Conservation (phyloP, 2,329 filamentous ascomycete species). For the Chrysoporthe austroafricana region DNA sequence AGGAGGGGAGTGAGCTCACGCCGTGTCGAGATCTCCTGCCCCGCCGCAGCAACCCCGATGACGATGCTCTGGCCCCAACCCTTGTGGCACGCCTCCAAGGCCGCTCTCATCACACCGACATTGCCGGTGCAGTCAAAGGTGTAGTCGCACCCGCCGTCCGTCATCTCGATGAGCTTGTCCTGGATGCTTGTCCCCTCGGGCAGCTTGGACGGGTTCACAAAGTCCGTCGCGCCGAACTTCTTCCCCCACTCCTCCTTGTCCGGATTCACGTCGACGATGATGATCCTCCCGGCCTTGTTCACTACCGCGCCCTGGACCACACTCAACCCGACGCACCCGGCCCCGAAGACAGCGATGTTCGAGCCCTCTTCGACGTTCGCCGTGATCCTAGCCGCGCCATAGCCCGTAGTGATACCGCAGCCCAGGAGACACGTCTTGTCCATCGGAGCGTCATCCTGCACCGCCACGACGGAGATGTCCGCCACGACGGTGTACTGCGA, state of each 20-base stretch:
- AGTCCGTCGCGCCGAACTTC: constrained; percentile 96
- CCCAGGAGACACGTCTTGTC: constrained; percentile 95
- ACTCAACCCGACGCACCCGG: constrained; percentile 91
- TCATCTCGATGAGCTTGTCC: constrained; percentile 95
- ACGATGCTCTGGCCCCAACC: constrained; percentile 98
- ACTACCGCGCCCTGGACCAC: constrained; percentile 93
- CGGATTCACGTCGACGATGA: constrained; percentile 78
- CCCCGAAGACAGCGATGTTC: constrained; percentile 90
- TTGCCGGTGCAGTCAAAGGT: constrained; percentile 99
- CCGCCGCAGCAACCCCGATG: constrained; percentile 94
- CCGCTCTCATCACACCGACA: constrained; percentile 91
- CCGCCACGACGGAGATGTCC: constrained; percentile 96
- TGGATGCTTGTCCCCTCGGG: constrained; percentile 75
- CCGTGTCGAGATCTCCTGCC: constrained; percentile 91
- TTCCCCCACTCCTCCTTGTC: constrained; percentile 87
- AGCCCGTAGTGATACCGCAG: constrained; percentile 98
- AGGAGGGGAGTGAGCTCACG: constrained; percentile 63
- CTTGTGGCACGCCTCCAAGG: constrained; percentile 98
- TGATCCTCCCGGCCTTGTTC: constrained; percentile 79
- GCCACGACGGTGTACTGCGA: constrained; percentile 98
- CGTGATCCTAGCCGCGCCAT: constrained; percentile 92
- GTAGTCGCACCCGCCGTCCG: constrained; percentile 96
- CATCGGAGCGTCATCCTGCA: constrained; percentile 88
- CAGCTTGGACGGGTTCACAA: constrained; percentile 88
- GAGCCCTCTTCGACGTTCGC: constrained; percentile 89